phyloP scores from a whole-genome alignment of 345 rosid species.

The Zanthoxylum bungeanum region DNA sequence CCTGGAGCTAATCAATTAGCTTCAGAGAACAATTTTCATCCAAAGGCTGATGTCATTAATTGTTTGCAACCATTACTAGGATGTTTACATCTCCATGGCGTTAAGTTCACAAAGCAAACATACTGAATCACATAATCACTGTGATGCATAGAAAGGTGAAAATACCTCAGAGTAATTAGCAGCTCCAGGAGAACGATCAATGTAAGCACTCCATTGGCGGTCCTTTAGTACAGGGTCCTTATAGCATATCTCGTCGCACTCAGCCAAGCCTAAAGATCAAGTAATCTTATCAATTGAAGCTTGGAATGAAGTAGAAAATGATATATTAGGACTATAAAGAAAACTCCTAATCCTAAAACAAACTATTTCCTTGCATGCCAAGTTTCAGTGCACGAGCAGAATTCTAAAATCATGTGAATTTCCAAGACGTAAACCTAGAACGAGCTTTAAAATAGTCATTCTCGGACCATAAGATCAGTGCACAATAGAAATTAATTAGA shows the following conservation, averaged over 20 bases:
- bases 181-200: slow-evolving; percentile 92
- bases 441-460: not conserved
- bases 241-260: slow-evolving; percentile 84
- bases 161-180: slow-evolving; percentile 73
- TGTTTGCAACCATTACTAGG: not conserved
- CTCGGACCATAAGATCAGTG: not conserved
- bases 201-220: slow-evolving; percentile 82
- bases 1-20: not conserved
- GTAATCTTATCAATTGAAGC: slow-evolving; percentile 17
- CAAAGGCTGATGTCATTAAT: not conserved
- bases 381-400: not conserved
- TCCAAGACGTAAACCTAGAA: not conserved
- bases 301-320: not conserved
- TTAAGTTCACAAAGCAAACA: not conserved
- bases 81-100: not conserved
- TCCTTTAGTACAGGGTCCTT: slow-evolving; percentile 98
- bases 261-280: slow-evolving; percentile 56
- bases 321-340: not conserved
- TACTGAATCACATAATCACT: not conserved
- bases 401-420: not conserved
- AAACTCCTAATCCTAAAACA: slow-evolving; percentile 5
- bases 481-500: not conserved
- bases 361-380: not conserved
- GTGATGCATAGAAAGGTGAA: not conserved
- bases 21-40: not conserved